A percentile compares a stretch with the other conserved stretches of the same genome.
Conservation (phyloP, 2,329 filamentous ascomycete genomes). For the Nectriaceae sp. region DNA sequence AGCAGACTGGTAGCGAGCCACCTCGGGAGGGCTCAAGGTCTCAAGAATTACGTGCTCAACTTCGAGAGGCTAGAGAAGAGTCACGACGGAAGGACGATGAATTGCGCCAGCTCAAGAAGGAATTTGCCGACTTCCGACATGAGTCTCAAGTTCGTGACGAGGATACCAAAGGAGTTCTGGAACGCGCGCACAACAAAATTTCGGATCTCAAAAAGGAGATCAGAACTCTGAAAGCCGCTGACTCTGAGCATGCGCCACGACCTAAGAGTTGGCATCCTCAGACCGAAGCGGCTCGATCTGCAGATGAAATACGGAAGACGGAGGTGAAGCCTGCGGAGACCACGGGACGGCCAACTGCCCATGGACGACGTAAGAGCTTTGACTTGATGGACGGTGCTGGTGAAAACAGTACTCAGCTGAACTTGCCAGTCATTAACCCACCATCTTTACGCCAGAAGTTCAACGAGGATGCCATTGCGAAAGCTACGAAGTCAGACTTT, state of each 20-base stretch:
- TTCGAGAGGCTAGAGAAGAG: slow-evolving; percentile 47
- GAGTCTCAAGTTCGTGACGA: slow-evolving; percentile 55
- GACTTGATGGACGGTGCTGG: slow-evolving; percentile 25
- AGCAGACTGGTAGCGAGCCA: slow-evolving; percentile 26
- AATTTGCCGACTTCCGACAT: slow-evolving; percentile 56
- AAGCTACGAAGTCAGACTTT: slow-evolving; percentile 16
- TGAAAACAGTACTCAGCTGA: slow-evolving; percentile 18
- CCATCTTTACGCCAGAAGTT: slow-evolving; percentile 39
- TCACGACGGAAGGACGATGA: slow-evolving; percentile 50
- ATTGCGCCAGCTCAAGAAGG: slow-evolving; percentile 49
- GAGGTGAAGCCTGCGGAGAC: slow-evolving; percentile 1
- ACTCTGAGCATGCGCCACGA: slow-evolving; percentile 18
- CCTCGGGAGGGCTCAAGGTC: slow-evolving; percentile 26
- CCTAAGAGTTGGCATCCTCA: slow-evolving; percentile 34
- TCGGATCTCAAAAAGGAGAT: slow-evolving; percentile 56
- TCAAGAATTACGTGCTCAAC: slow-evolving; percentile 43
- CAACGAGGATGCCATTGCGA: slow-evolving; percentile 28
- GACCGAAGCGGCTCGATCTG: slow-evolving; percentile 16
- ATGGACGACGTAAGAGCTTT: slow-evolving; percentile 27
- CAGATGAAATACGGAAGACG: slow-evolving; percentile 9
- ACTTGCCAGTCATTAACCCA: slow-evolving; percentile 14
- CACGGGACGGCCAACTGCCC: slow-evolving; percentile 3
- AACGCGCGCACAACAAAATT: slow-evolving; percentile 59
- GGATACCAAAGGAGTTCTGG: slow-evolving; percentile 57
- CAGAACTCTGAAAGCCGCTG: slow-evolving; percentile 42